Percentiles rank a stretch among this genome's conserved stretches.
Conservation (phyloP, 495 filamentous ascomycete species). For the Pyrenula massariospora region DNA sequence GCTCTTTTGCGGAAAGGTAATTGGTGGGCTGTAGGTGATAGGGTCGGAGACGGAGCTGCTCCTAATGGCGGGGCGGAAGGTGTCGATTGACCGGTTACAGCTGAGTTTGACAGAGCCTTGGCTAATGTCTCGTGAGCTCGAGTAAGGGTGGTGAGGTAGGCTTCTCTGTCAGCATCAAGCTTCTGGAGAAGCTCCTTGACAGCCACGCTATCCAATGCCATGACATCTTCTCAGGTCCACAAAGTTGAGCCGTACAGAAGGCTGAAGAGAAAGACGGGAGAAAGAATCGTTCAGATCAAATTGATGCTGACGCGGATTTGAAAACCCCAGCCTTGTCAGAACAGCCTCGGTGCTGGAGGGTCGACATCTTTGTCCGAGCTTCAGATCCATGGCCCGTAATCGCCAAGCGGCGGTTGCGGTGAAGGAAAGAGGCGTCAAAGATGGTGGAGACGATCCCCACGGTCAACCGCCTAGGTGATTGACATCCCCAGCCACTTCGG, state of each 20-base stretch:
- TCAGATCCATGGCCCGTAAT: background rate
- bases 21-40: background rate
- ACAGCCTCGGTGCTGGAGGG: background rate
- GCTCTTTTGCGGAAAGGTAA: slow-evolving; percentile 3
- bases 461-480: no score
- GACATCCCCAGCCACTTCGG: no score
- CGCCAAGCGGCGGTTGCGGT: background rate
- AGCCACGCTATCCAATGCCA: slow-evolving; percentile 5
- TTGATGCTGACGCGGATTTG: background rate
- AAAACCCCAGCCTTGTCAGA: background rate
- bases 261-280: background rate
- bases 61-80: background rate
- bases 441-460: no score
- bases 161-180: slow-evolving; percentile 21
- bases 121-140: slow-evolving; percentile 18
- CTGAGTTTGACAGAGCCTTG: slow-evolving; percentile 1
- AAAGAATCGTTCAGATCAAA: background rate
- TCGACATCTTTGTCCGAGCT: background rate
- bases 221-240: background rate
- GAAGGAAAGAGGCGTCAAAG: background rate
- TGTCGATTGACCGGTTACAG: background rate
- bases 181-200: slow-evolving; percentile 19
- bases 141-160: slow-evolving; percentile 21
- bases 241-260: background rate
- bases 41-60: background rate